These are phyloP conservation scores for Begonia masoniana DNA, from an alignment of 306 rosid species.

Conservation along the genomic window DNA sequence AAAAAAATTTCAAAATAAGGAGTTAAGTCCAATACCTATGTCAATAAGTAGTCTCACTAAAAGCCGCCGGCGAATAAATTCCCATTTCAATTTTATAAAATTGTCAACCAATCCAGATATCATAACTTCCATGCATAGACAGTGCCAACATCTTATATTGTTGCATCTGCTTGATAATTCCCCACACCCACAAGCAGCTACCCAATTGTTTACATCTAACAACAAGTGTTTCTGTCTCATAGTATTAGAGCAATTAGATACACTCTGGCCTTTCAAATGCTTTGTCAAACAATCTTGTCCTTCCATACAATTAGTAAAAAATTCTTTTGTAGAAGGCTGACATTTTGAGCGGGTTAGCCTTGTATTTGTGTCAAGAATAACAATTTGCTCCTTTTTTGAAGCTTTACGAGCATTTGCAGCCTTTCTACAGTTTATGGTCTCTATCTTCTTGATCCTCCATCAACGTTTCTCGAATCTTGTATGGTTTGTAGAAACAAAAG, in stretches of 20 bases:
- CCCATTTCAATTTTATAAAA: conserved; percentile 69
- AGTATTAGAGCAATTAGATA: conserved; percentile 19
- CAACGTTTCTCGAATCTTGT: conserved; percentile 10
- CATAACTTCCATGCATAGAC: conserved; percentile 43
- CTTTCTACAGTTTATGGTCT: conserved; percentile 35
- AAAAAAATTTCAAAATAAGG: conserved; percentile 9
- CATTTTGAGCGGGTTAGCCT: conserved; percentile 71
- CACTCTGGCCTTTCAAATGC: conserved; percentile 19
- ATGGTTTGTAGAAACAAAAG: conserved; percentile 1
- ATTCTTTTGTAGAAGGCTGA: conserved; percentile 39
- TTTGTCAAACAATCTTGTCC: conserved; percentile 17
- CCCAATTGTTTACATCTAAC: conserved; percentile 19
- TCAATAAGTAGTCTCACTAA: conserved; percentile 45
- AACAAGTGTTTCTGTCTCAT: conserved; percentile 15
- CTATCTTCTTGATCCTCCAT: conserved; percentile 24
- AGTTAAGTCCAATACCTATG: conserved; percentile 38
- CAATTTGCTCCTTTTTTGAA: conserved; percentile 23
- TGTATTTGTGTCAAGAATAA: conserved; percentile 26
- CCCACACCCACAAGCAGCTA: conserved; percentile 24
- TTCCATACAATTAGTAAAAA: conserved; percentile 15
- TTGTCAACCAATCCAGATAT: conserved; percentile 36
- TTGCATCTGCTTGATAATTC: conserved; percentile 21
- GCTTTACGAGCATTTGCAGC: conserved; percentile 24
- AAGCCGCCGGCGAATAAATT: conserved; percentile 56
- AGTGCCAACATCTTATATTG: conserved; percentile 55